Base-by-base conservation (phyloP, 1,284 basidiomycete genomes). In the Psilocybe mexicana region DNA sequence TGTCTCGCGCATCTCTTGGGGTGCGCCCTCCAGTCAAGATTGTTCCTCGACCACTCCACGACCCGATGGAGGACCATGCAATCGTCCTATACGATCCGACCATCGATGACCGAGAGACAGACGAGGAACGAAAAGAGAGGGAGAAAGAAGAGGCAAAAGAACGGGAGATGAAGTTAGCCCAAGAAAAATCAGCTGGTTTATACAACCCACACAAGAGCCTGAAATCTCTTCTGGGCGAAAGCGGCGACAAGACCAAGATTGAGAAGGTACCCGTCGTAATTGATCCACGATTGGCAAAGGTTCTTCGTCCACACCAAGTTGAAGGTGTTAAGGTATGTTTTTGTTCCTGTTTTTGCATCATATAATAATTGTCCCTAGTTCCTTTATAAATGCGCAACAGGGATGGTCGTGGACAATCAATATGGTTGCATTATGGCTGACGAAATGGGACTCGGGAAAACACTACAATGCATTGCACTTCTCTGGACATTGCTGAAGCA, bases 361-460 rank as follows among this genome's bases (percentile, higher is more conserved):
- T 38, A 52, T 53, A 25, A 54, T 52, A 58, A 36, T 44, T 48
- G 23, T 10, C 51, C 24, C 18, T 36, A 94, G 90, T 99, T 99
- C 74, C 76, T 99, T 70, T 99, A 98, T 75, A 89, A 87, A 72
- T 96, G 95, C 70, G 90, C 95, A 6, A 98, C 94, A 0, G 97
- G 96, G 1, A 91, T 97, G 86, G 76, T 96, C 51, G 92, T 91
- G 26, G 87, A 94, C 52, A 92, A 94, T 64, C 94, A 96, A 57
- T 94, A 94, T 67, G 96, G 96, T 0, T 98, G 94, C 68, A 99
- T 99, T 70, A 96, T 99, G 92, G 96, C 97, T 0, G 96, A 99
- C 70, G 96, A 98, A 75, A 99, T 99, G 96, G 96, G 97, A 69
- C 85, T 96, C 24, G 93, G 94, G 26, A 96, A 96, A 76, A 98